phyloP scores from a whole-genome alignment of 2,329 filamentous ascomycete genomes.

The Lomentospora prolificans region DNA sequence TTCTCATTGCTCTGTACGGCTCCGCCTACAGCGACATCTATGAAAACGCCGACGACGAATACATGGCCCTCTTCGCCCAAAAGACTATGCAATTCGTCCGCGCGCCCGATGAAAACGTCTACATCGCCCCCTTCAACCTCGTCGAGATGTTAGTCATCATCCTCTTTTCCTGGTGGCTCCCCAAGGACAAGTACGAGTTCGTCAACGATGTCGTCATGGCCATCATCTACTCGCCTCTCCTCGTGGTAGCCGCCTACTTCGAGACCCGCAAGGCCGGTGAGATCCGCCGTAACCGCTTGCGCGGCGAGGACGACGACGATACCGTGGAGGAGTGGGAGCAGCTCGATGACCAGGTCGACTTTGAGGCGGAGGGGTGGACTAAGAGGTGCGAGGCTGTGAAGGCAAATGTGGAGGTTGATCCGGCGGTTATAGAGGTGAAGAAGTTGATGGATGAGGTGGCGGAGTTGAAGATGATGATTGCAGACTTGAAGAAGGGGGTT shows the following conservation, averaged over 20 bases:
- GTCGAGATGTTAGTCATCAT: conserved; percentile 75
- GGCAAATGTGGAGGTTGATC: conserved; percentile 74
- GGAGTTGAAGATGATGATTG: conserved; percentile 30
- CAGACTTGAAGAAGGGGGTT: neutral
- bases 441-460: conserved; percentile 49
- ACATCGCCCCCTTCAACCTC: conserved; percentile 90
- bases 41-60: conserved; percentile 88
- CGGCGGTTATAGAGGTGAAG: conserved; percentile 59
- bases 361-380: conserved; percentile 76
- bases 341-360: conserved; percentile 59
- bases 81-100: conserved; percentile 97
- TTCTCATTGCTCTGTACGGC: conserved; percentile 95
- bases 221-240: conserved; percentile 71
- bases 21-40: conserved; percentile 93
- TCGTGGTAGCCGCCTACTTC: conserved; percentile 66
- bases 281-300: conserved; percentile 63
- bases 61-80: conserved; percentile 82
- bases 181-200: conserved; percentile 59
- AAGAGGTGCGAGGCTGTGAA: conserved; percentile 67
- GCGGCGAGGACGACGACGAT: conserved; percentile 86
- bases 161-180: conserved; percentile 91
- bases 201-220: conserved; percentile 88
- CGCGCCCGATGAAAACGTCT: conserved; percentile 95
- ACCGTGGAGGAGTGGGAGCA: conserved; percentile 90
- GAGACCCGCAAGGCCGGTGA: conserved; percentile 56